Evolutionary conservation across 208 protist species (phyloP).

Genomic region (Acanthamoeba sp.): DNA sequence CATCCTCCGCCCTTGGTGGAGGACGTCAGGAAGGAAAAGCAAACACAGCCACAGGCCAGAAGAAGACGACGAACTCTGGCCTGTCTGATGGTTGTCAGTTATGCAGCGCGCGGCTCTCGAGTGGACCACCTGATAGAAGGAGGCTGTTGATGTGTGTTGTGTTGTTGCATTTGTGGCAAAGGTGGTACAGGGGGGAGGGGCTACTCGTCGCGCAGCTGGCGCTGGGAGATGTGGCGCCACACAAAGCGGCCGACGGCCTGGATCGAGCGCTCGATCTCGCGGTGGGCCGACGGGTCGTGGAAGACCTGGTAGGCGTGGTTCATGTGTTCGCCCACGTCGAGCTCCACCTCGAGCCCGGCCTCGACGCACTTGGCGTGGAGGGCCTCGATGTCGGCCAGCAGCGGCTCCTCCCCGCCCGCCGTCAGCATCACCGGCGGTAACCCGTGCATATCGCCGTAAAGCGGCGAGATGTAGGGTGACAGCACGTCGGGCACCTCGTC

Average conservation of each 20-base stretch:
- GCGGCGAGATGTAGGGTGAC: slow-evolving; percentile 66
- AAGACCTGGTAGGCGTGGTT: slow-evolving; percentile 72
- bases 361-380: slow-evolving; percentile 54
- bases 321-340: slow-evolving; percentile 67
- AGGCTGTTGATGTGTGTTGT: too few species aligned
- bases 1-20: not conserved
- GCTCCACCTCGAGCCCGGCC: slow-evolving; percentile 44
- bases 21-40: too few species aligned
- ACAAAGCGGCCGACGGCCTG: slow-evolving; percentile 56
- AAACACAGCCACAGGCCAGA: too few species aligned
- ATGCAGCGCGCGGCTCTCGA: too few species aligned
- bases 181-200: too few species aligned
- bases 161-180: too few species aligned
- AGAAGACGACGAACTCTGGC: too few species aligned
- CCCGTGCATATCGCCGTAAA: slow-evolving; percentile 39
- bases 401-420: slow-evolving; percentile 63
- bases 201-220: not conserved
- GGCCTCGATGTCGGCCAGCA: slow-evolving; percentile 53
- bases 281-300: slow-evolving; percentile 30
- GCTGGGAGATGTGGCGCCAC: slow-evolving; percentile 35
- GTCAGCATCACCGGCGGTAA: slow-evolving; percentile 62
- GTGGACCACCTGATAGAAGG: too few species aligned
- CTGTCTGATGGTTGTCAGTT: too few species aligned
- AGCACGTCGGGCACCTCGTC: not conserved
- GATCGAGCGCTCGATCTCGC: slow-evolving; percentile 40